Evolutionary conservation across 164 flowering plant genomes (phyloP).

Genomic region (Stephania cephalantha): DNA sequence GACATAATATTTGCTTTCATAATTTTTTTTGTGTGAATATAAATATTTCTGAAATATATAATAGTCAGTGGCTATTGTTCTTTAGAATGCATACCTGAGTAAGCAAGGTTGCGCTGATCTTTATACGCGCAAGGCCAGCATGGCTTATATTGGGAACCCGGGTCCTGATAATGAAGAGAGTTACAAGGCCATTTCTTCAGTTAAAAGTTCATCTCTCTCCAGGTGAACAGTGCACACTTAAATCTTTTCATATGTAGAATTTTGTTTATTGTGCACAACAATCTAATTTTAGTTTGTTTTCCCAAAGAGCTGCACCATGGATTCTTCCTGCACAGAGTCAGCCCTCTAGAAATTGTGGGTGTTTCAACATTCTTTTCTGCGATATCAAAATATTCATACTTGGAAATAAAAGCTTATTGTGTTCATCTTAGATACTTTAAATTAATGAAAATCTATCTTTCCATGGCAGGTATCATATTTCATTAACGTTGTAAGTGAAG

Average conservation of each 20-base stretch:
- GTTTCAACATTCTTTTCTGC: neutral
- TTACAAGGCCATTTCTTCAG: constrained; percentile 10
- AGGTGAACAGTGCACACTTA: constrained; percentile 20
- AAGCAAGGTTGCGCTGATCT: constrained; percentile 27
- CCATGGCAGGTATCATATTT: constrained; percentile 45
- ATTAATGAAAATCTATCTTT: neutral
- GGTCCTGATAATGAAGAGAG: constrained; percentile 13
- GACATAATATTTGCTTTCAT: neutral
- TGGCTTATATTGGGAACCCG: constrained; percentile 33
- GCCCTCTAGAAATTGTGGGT: constrained; percentile 54
- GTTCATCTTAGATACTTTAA: neutral
- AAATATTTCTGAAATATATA: neutral
- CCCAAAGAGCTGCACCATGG: constrained; percentile 40
- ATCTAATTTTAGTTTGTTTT: neutral
- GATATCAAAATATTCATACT: neutral
- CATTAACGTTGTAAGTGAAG: constrained; percentile 32
- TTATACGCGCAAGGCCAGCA: constrained; percentile 21
- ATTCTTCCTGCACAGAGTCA: constrained; percentile 56
- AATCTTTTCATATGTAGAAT: neutral
- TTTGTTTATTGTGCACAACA: neutral
- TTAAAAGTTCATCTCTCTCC: constrained; percentile 11
- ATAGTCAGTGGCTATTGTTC: neutral
- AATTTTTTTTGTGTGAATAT: neutral
- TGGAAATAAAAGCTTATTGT: no score
- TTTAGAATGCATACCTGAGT: constrained; percentile 59